phyloP scores from a whole-genome alignment of 2,329 filamentous ascomycete species.

The Alternaria ventricosa region DNA sequence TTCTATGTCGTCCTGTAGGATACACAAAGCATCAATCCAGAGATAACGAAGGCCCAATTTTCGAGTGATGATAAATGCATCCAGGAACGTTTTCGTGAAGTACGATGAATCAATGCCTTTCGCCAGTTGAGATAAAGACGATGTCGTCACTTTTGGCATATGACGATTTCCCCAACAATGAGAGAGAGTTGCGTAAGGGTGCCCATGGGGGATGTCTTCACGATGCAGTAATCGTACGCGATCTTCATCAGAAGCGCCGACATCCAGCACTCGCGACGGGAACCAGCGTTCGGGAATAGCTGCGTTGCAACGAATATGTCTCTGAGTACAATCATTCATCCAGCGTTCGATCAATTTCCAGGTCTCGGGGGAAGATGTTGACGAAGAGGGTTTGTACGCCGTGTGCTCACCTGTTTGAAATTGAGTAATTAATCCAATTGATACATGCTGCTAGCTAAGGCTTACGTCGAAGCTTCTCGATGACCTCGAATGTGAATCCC shows the following conservation, averaged over 20 bases:
- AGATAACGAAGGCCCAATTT: background rate
- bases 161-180: constrained; percentile 8
- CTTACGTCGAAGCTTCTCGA: background rate
- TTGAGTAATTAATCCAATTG: background rate
- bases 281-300: background rate
- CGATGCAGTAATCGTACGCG: background rate
- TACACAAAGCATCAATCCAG: constrained; percentile 5
- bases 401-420: background rate
- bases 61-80: background rate
- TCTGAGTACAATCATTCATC: background rate
- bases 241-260: background rate
- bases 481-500: background rate
- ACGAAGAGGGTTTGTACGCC: background rate
- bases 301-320: background rate
- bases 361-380: background rate
- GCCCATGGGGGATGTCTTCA: background rate
- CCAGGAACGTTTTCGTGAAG: background rate
- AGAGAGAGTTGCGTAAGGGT: background rate
- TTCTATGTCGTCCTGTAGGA: background rate
- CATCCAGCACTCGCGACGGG: background rate
- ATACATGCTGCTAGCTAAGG: background rate
- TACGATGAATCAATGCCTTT: no score
- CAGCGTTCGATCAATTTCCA: background rate
- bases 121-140: no score
- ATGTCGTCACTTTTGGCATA: no score